These are phyloP conservation scores for Solanum chilense DNA, from an alignment of 257 asterid genomes.

Conservation along the genomic window DNA sequence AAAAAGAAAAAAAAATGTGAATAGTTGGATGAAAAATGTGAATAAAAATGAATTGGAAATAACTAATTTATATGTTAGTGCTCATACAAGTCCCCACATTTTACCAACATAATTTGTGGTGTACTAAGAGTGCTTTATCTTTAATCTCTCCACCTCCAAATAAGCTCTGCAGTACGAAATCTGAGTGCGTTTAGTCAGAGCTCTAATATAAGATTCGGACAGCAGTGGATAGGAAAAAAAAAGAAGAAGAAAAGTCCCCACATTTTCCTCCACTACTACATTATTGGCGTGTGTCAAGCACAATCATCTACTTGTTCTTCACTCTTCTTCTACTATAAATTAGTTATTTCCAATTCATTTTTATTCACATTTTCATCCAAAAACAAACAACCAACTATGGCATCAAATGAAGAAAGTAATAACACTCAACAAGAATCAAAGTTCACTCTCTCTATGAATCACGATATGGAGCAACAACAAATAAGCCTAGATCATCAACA, in stretches of 20 bases:
- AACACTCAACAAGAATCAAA: constrained; percentile 20
- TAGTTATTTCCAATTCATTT: background rate
- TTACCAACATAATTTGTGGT: background rate
- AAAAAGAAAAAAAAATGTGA: background rate
- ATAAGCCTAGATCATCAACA: background rate
- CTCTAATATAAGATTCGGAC: too few species aligned
- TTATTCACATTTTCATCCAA: background rate
- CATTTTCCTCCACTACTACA: constrained; percentile 6
- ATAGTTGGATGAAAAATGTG: background rate
- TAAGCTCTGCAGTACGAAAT: fast-evolving
- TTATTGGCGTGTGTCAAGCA: constrained; percentile 37
- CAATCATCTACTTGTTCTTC: constrained; percentile 13
- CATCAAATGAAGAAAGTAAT: constrained; percentile 20
- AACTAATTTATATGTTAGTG: background rate
- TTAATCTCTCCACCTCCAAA: fast-evolving
- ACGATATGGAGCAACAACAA: constrained; percentile 16
- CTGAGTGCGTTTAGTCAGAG: too few species aligned
- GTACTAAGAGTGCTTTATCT: too few species aligned
- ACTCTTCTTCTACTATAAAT: background rate
- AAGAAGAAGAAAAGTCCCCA: background rate
- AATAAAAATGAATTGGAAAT: background rate
- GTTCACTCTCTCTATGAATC: background rate
- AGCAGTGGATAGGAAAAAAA: too few species aligned
- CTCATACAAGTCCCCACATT: constrained; percentile 4
- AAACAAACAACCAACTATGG: background rate